Percentiles rank a stretch among this genome's conserved stretches.
phyloP scores from a whole-genome alignment of 2,329 filamentous ascomycete genomes.

The Parastagonospora nodorum region DNA sequence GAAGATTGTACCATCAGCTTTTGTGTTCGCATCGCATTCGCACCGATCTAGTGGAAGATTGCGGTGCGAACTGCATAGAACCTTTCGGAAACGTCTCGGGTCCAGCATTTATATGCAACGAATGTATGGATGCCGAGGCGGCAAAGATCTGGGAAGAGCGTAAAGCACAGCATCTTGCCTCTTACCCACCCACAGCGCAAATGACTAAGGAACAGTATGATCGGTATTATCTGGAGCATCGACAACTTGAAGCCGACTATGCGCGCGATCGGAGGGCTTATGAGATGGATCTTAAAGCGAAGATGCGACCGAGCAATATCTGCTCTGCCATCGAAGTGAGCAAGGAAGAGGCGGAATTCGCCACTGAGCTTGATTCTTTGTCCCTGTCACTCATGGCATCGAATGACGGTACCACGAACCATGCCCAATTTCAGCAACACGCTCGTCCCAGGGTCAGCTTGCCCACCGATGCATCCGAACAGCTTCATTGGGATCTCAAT shows the following conservation, averaged over 20 bases:
- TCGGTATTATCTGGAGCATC: constrained; percentile 36
- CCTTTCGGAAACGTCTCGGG: constrained; percentile 22
- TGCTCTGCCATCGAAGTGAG: constrained; percentile 37
- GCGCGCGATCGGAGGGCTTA: constrained; percentile 31
- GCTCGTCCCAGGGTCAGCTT: constrained; percentile 29
- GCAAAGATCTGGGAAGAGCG: constrained; percentile 34
- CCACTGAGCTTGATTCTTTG: constrained; percentile 37
- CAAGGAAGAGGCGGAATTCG: constrained; percentile 38
- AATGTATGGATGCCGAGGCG: constrained; percentile 37
- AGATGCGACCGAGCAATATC: constrained; percentile 34
- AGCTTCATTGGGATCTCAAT: constrained; percentile 43
- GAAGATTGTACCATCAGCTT: constrained; percentile 44
- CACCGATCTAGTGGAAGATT: constrained; percentile 44
- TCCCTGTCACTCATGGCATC: constrained; percentile 36
- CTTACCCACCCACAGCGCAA: constrained; percentile 31
- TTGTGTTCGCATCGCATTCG: constrained; percentile 43
- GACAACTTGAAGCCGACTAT: constrained; percentile 34
- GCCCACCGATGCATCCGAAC: constrained; percentile 40
- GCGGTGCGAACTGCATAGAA: constrained; percentile 42
- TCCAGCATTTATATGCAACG: constrained; percentile 38
- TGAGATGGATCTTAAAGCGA: constrained; percentile 29
- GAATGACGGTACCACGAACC: constrained; percentile 13
- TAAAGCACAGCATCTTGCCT: constrained; percentile 31
- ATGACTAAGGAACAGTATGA: constrained; percentile 42
- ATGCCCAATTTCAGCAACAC: constrained; percentile 9